Evolutionary conservation across 805 yeast genomes (phyloP).

Genomic region (Schwanniomyces pseudopolymorphus): DNA sequence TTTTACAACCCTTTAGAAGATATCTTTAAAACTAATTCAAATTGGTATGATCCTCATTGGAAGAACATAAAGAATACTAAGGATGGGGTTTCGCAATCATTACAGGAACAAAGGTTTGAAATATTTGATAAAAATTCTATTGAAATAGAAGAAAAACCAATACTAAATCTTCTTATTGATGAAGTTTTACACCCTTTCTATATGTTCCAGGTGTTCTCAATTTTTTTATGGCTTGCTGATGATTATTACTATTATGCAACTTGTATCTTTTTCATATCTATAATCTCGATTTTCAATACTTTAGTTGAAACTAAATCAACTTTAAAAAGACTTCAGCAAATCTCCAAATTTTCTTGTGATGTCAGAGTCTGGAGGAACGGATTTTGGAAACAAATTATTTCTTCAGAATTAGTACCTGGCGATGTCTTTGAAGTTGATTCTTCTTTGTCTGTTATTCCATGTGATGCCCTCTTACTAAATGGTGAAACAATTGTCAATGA

Average conservation of each 20-base stretch:
- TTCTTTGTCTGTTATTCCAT: conserved; percentile 68
- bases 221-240: conserved; percentile 88
- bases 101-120: conserved; percentile 62
- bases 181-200: conserved; percentile 96
- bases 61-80: conserved; percentile 50
- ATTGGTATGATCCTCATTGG: conserved; percentile 89
- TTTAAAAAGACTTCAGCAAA: conserved; percentile 65
- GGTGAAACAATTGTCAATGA: conserved; percentile 98
- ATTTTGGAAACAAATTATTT: conserved; percentile 81
- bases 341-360: conserved; percentile 74
- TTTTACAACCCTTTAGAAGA: conserved; percentile 87
- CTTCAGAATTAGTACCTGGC: conserved; percentile 89
- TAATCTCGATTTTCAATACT: conserved; percentile 76
- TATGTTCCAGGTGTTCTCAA: conserved; percentile 90
- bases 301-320: conserved; percentile 82
- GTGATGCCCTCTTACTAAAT: conserved; percentile 81
- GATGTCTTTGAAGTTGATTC: conserved; percentile 95
- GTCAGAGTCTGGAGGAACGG: conserved; percentile 90
- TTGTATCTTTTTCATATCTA: conserved; percentile 85
- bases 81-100: conserved; percentile 70
- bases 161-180: conserved; percentile 65
- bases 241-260: conserved; percentile 91
- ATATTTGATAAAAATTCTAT: conserved; percentile 81
- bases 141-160: conserved; percentile 71
- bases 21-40: conserved; percentile 75